phyloP scores from a whole-genome alignment of 257 asterid genomes.

The Jaltomata sinuosa region DNA sequence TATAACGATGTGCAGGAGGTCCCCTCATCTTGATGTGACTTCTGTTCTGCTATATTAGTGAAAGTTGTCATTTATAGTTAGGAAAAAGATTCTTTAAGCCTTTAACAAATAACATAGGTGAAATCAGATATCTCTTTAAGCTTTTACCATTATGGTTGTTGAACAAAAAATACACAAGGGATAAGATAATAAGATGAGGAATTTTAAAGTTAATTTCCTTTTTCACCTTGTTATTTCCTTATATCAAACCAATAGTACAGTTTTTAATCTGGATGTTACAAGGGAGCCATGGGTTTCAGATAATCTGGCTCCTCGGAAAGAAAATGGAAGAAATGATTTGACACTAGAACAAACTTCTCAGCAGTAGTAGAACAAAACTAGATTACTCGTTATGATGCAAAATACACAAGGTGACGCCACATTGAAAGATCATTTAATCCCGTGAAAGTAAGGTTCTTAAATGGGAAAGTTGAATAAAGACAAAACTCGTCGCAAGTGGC shows the following conservation, averaged over 20 bases:
- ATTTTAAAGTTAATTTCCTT: not conserved
- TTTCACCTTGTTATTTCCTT: not conserved
- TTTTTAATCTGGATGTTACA: not conserved
- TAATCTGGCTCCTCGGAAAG: not conserved
- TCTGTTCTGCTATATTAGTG: not conserved
- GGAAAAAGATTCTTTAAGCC: not conserved
- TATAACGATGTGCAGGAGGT: not conserved
- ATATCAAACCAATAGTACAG: not conserved
- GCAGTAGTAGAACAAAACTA: not conserved
- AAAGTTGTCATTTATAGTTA: not conserved
- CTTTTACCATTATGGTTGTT: not conserved
- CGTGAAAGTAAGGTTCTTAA: not conserved
- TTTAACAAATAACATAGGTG: not conserved
- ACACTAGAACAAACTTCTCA: not conserved
- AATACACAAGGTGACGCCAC: not conserved
- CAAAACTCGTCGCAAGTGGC: not conserved
- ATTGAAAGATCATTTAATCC: not conserved
- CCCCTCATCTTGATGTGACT: not conserved
- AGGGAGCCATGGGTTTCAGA: not conserved
- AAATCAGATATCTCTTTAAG: not conserved
- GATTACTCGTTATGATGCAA: not conserved
- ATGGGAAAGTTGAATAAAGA: not conserved
- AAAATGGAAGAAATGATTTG: not conserved
- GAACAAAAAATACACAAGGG: not conserved
- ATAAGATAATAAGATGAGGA: not conserved